Base-by-base conservation (phyloP, 805 yeast species). In the Hemisphaericaspora nanyangensis region DNA sequence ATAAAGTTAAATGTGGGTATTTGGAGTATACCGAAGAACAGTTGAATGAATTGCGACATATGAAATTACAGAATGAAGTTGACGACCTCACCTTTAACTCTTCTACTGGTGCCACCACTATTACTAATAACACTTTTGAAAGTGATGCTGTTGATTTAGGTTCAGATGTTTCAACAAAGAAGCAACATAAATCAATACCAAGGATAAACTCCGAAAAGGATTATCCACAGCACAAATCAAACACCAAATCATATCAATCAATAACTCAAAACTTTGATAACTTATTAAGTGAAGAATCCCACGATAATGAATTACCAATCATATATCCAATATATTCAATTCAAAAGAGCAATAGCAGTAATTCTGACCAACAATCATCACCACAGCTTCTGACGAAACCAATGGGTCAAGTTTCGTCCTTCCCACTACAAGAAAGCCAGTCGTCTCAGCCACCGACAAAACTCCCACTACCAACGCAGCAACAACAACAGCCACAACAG, bases 1-100 rank as follows among this genome's bases (percentile, higher is more conserved):
- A 67, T 45, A 57, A 61, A 37, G 62, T 58, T 4, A 56, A 51
- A 37, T 67, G 73, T 51, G 71, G 66, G 5, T 67, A 67, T 44
- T 51, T 64, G 28, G 63, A 61, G 40, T 64, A 56, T 43, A 42
- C 62, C 5, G 55, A 51, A 33, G 62, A 55, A 17, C 65, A 63
- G 44, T 39, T 67, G 3, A 52, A 54, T 6, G 65, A 54, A 31
- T 43, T 66, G 18, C 49, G 44, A 28, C 44, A 25, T 24, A 17
- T 35, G 13, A 35, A 35, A 30, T 28, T 26, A 13, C 31, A 35
- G n/a, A 34, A 37, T 28, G 22, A 34, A 24, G 29, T 27, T 17
- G 35, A 41, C 22, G 38, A 41, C 5, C 18, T 29, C 10, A 15
- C 31, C 10, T 15, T 15, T 10, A 15, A 16, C 7, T n/a, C 6